Evolutionary conservation across 768 basidiomycete genomes (phyloP).

Genomic region (Hygrophorus russula): DNA sequence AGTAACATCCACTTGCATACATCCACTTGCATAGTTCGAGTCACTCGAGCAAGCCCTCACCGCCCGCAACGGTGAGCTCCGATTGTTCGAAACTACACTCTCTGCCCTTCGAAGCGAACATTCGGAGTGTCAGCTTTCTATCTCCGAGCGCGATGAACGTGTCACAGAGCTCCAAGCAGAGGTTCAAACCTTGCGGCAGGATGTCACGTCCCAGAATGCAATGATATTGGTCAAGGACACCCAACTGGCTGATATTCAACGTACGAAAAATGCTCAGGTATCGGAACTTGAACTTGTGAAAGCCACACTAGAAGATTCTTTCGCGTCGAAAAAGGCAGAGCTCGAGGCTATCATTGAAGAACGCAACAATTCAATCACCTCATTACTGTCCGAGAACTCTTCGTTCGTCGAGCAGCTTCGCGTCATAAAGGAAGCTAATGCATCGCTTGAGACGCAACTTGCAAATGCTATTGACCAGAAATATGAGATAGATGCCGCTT

Average conservation of each 20-base stretch:
- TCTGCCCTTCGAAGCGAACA: slow-evolving; percentile 11
- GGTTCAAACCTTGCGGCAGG: too few species aligned
- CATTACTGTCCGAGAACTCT: too few species aligned
- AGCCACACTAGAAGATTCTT: too few species aligned
- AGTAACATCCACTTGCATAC: slow-evolving; percentile 1
- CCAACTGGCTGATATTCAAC: too few species aligned
- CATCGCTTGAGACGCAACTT: neutral
- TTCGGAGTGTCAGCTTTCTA: slow-evolving; percentile 9
- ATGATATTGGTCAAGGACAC: too few species aligned
- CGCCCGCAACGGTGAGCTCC: neutral
- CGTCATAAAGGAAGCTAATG: neutral
- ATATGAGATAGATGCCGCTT: neutral
- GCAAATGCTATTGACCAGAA: neutral
- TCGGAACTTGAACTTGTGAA: too few species aligned
- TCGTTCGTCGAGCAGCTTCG: neutral
- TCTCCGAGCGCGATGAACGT: slow-evolving; percentile 1
- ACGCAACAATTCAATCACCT: too few species aligned
- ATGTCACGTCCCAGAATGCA: too few species aligned
- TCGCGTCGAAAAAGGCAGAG: too few species aligned
- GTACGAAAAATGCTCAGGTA: too few species aligned
- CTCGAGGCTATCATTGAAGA: too few species aligned
- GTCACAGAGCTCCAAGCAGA: neutral
- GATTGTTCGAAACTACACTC: neutral
- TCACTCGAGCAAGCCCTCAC: slow-evolving; percentile 9
- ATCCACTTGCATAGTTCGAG: slow-evolving; percentile 7